Base-by-base conservation (phyloP, 2,329 filamentous ascomycete genomes). In the Aspergillus phoenicis region DNA sequence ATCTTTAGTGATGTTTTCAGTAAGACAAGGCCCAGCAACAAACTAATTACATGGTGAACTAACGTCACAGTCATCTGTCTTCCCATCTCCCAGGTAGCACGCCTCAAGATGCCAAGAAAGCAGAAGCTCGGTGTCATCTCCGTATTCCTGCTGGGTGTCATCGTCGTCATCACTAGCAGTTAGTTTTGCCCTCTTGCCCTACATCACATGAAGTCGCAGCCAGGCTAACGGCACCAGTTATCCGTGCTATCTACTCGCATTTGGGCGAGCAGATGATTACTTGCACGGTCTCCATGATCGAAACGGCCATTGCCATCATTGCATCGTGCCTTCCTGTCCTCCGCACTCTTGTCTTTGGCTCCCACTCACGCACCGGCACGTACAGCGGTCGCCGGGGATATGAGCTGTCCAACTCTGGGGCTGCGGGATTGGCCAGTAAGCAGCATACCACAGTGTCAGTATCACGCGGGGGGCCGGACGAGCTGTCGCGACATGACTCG, bases 271-370 rank as follows among this genome's bases (percentile, higher is more conserved):
- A 68, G 61, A 65, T 68, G 62, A 68, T 68, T 17, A 68, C 66
- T 24, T 68, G 66, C 60, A 68, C 66, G n/a, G 66, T 68, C 8
- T 68, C 66, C 17, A 66, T 68, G 66, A 58, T 68, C 41, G 66
- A 68, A 61, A 66, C 66, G 15, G 54, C 62, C 26, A 64, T 70
- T 59, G 58, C 64, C 8, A 66, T 67, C 56, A 66, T 66, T 52
- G 63, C 66, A 7, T 64, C 63, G 10, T 67, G 62, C 45, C 54
- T 66, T 56, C 62, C 60, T 58, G 54, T 66, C 56, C 53, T 64
- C n/a, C 59, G 60, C 48, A 60, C 62, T 43, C 70, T 73, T 1
- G 70, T 74, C 43, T 70, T 68, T 53, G 64, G 65, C 28, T 65
- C 64, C 4, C 60, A 61, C 36, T 68, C 66, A 6, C 65, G 66